phyloP scores from a whole-genome alignment of 164 flowering plant species.

The Brasenia schreberi region DNA sequence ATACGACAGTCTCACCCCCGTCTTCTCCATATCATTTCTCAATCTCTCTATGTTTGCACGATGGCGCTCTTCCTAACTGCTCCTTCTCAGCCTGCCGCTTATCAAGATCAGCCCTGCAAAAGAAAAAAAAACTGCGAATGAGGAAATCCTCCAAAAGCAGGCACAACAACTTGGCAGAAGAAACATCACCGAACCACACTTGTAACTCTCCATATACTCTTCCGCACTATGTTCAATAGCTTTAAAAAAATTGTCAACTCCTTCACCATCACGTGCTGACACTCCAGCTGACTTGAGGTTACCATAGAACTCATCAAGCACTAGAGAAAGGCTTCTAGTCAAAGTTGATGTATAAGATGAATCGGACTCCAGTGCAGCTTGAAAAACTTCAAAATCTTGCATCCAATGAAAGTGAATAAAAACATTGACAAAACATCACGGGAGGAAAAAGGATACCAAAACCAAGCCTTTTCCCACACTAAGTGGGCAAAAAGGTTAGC shows the following conservation, averaged over 20 bases:
- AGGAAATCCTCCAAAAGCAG: not conserved
- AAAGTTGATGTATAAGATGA: constrained; percentile 57
- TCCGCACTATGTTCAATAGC: constrained; percentile 76
- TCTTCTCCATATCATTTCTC: constrained; percentile 71
- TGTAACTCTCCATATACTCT: constrained; percentile 88
- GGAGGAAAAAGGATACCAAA: not conserved
- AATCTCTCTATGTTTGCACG: constrained; percentile 73
- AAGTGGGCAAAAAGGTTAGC: no score
- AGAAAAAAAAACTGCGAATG: not conserved
- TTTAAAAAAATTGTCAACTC: constrained; percentile 76
- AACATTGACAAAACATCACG: not conserved
- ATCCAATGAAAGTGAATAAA: constrained; percentile 50
- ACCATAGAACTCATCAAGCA: constrained; percentile 78
- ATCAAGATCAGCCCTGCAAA: constrained; percentile 78
- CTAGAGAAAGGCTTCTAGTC: constrained; percentile 72
- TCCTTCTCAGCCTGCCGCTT: constrained; percentile 79
- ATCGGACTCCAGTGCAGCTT: constrained; percentile 66
- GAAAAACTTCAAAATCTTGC: constrained; percentile 89
- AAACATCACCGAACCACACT: constrained; percentile 20
- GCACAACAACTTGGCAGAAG: not conserved
- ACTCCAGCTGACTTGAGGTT: constrained; percentile 84
- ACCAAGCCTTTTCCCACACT: not conserved
- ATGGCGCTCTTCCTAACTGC: constrained; percentile 50
- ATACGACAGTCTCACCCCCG: constrained; percentile 64
- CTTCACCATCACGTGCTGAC: constrained; percentile 85